These are phyloP conservation scores for Suillus decipiens DNA, from an alignment of 768 basidiomycete genomes.

Conservation along the genomic window DNA sequence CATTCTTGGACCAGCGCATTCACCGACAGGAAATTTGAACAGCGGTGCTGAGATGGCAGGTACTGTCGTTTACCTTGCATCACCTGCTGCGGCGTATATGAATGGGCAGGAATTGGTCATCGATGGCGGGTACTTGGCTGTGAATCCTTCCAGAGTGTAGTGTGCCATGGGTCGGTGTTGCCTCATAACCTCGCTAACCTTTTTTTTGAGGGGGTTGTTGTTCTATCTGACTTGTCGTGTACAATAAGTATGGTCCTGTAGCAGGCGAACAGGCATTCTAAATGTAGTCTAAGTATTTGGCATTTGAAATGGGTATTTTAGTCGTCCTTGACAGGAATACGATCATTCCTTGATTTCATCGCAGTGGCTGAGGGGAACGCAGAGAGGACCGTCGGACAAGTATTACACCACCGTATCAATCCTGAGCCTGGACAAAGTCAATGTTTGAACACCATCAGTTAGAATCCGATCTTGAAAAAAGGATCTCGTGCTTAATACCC, in stretches of 20 bases:
- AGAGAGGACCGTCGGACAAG: background rate
- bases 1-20: background rate
- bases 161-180: background rate
- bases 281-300: background rate
- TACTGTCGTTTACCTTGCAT: constrained; percentile 74
- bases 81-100: constrained; percentile 70
- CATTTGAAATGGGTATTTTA: background rate
- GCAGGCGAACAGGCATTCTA: background rate
- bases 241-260: background rate
- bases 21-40: constrained; percentile 13
- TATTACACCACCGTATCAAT: background rate
- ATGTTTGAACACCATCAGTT: no score
- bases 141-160: constrained; percentile 62
- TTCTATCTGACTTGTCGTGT: background rate
- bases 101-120: constrained; percentile 79
- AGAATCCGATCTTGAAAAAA: no score
- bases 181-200: background rate
- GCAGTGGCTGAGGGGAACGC: background rate
- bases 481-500: no score
- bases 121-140: constrained; percentile 73
- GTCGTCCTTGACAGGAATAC: background rate
- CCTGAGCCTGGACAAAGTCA: background rate
- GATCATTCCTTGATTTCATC: constrained; percentile 12
- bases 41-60: constrained; percentile 78
- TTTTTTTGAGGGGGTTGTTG: background rate